Base-by-base conservation (phyloP, 192 early-diverging fungal genomes). In the Ramicandelaber brevisporus region DNA sequence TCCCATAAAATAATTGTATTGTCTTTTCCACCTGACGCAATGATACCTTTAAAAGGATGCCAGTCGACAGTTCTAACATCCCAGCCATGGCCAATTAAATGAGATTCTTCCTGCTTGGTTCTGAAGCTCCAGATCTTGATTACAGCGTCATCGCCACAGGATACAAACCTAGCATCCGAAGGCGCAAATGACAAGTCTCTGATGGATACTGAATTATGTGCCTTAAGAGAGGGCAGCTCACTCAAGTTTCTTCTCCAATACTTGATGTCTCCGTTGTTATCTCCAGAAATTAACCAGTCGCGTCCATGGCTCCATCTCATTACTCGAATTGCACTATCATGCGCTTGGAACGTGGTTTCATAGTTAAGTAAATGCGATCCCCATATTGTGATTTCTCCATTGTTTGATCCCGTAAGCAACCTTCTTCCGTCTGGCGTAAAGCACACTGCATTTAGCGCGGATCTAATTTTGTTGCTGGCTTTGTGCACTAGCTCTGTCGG, bases 211-310 rank as follows among this genome's bases (percentile, higher is more conserved):
- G 78, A 81, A 41, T 84, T 83, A 37, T 90, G 78, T 31, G 82
- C 73, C 20, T 65, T 48, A 21, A 79, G 78, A 16, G 62, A 54
- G 2, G 86, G 65, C 57, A 84, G 67, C 75, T 89, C 81, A 44
- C 76, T 83, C 67, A 98, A 71, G 37, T 89, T 95, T 16, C 73
- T 74, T 50, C 88, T 79, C 86, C 88, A 98, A 46, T 95, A 98
- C 46, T 98, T 98, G 35, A 98, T 81, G 10, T 74, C 52, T 17
- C 92, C 92, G 16, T 63, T 59, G 30, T 88, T 73, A 43, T 92
- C 92, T 3, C 73, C 85, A 9, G 72, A 82, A 2, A 98, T 70
- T 61, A 98, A 70, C 80, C 82, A 98, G 27, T 85, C 76, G 21
- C 78, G 77, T 36, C 89, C 80, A 43, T 84, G 86, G 13, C 78